These are phyloP conservation scores for Trichoderma sp. DNA, from an alignment of 2,329 filamentous ascomycete species.

Conservation along the genomic window DNA sequence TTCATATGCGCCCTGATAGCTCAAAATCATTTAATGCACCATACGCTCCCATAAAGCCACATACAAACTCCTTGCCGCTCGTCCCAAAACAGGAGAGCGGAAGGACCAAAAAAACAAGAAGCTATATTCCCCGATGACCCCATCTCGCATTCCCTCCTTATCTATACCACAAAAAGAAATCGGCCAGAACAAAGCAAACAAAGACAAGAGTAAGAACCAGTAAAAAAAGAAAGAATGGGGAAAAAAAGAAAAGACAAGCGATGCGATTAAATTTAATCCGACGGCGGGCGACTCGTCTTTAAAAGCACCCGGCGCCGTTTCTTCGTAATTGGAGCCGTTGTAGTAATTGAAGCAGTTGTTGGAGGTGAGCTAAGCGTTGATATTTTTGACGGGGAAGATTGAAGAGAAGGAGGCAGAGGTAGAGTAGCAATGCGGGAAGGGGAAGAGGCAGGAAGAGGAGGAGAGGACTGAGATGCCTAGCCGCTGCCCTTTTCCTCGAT, in stretches of 20 bases:
- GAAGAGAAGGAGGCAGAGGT: background rate
- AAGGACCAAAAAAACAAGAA: background rate
- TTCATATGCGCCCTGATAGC: background rate
- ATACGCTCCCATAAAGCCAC: background rate
- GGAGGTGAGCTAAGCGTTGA: background rate
- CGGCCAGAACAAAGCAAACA: background rate
- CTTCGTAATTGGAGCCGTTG: background rate
- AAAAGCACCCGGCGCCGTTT: background rate
- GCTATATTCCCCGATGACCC: background rate
- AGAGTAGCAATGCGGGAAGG: background rate
- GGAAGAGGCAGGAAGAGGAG: background rate
- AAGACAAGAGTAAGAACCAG: background rate
- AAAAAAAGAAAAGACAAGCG: background rate
- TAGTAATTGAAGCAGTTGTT: too few relatives aligned
- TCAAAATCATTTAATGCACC: background rate
- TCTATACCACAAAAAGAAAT: slow-evolving; percentile 6
- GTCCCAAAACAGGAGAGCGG: background rate
- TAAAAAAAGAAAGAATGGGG: background rate
- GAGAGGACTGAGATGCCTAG: slow-evolving; percentile 22
- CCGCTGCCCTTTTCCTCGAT: slow-evolving; percentile 39
- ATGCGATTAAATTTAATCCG: background rate
- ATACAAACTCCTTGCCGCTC: background rate
- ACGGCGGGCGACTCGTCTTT: background rate
- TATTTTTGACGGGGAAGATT: background rate
- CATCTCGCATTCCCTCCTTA: background rate